Evolutionary conservation across 495 filamentous ascomycete species (phyloP).

Genomic region (Aspergillus cavernicola): DNA sequence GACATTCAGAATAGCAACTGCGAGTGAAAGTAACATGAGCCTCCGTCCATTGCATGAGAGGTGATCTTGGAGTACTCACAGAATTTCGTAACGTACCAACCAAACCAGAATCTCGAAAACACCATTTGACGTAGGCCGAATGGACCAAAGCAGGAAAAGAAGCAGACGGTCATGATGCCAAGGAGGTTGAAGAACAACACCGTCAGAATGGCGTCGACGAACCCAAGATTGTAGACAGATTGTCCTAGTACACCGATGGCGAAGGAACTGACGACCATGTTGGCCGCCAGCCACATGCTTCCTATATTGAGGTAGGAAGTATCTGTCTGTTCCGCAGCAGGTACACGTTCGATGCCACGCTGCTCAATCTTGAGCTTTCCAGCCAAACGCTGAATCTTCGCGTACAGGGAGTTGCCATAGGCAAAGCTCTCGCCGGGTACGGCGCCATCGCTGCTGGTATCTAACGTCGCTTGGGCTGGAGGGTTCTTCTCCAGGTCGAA

Average conservation of each 20-base stretch:
- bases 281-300: constrained; percentile 80
- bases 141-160: constrained; percentile 78
- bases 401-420: constrained; percentile 57
- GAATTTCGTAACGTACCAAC: constrained; percentile 67
- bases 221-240: constrained; percentile 64
- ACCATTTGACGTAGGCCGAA: constrained; percentile 86
- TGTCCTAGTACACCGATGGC: constrained; percentile 73
- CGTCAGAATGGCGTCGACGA: constrained; percentile 71
- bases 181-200: constrained; percentile 78
- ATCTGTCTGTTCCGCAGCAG: constrained; percentile 67
- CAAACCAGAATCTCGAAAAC: constrained; percentile 78
- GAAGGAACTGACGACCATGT: constrained; percentile 81
- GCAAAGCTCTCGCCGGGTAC: constrained; percentile 60
- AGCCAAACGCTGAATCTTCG: constrained; percentile 66
- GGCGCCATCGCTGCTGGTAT: constrained; percentile 50
- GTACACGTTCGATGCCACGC: constrained; percentile 79
- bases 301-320: constrained; percentile 63
- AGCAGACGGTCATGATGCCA: constrained; percentile 68
- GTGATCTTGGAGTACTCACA: constrained; percentile 45
- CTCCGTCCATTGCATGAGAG: not conserved
- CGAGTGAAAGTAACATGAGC: constrained; percentile 1
- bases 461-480: constrained; percentile 36
- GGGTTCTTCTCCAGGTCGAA: constrained; percentile 41
- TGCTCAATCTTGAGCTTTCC: constrained; percentile 69
- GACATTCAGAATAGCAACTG: constrained; percentile 71